Evolutionary conservation across 2,329 filamentous ascomycete genomes (phyloP).

Genomic region (Diaporthe helianthi): DNA sequence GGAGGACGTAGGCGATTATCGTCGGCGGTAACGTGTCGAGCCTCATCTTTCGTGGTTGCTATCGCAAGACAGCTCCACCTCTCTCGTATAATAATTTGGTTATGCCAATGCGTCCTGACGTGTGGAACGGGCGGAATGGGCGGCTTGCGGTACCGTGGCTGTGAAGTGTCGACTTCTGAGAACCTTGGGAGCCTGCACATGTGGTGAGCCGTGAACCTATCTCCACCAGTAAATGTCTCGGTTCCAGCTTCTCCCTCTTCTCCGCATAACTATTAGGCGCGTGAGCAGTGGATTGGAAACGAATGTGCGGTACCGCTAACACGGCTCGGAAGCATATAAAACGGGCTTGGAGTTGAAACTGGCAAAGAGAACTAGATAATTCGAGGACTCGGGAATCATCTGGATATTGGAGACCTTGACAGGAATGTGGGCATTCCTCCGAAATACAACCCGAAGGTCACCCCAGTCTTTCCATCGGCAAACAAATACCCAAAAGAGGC

Average conservation of each 20-base stretch:
- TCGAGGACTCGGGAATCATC: constrained; percentile 22
- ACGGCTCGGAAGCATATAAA: constrained; percentile 11
- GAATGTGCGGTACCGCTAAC: constrained; percentile 17
- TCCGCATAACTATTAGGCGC: constrained; percentile 3
- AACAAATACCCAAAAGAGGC: background rate
- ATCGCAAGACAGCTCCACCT: constrained; percentile 1
- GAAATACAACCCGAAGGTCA: background rate
- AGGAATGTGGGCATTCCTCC: constrained; percentile 14
- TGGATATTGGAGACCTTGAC: constrained; percentile 18
- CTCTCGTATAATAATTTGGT: background rate
- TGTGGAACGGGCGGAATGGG: background rate
- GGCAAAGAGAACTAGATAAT: constrained; percentile 11
- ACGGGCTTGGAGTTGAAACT: constrained; percentile 17
- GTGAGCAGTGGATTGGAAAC: background rate
- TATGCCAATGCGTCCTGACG: background rate
- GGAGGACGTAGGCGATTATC: constrained; percentile 3
- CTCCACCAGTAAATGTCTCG: constrained; percentile 14
- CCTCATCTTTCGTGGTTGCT: constrained; percentile 25
- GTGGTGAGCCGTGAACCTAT: background rate
- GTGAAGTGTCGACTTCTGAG: background rate
- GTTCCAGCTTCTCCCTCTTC: background rate
- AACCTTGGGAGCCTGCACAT: background rate
- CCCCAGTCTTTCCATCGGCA: background rate
- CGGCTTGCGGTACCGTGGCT: background rate
- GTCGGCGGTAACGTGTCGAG: constrained; percentile 6